These are phyloP conservation scores for Metschnikowia bowlesiae DNA, from an alignment of 805 yeast genomes.

Conservation along the genomic window DNA sequence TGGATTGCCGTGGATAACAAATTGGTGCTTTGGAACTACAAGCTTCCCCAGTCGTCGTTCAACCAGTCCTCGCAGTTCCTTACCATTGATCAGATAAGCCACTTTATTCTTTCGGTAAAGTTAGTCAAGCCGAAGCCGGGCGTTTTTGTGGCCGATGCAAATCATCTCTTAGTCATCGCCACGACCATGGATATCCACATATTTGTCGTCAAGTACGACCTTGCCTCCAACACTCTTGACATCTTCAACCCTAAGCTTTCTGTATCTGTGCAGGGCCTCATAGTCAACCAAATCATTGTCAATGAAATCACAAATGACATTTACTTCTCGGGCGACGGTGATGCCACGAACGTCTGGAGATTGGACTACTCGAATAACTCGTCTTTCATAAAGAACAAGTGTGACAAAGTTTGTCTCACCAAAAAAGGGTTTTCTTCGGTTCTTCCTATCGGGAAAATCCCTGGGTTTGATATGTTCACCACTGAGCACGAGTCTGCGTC, in stretches of 20 bases:
- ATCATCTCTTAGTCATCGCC: conserved; percentile 66
- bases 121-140: conserved; percentile 78
- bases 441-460: conserved; percentile 31
- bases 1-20: conserved; percentile 86
- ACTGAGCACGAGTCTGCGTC: conserved; percentile 20
- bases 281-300: conserved; percentile 57
- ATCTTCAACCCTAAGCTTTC: conserved; percentile 79
- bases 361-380: conserved; percentile 76
- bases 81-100: conserved; percentile 76
- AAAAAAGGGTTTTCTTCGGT: conserved; percentile 47
- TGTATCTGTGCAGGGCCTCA: conserved; percentile 74
- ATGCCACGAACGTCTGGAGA: conserved; percentile 82
- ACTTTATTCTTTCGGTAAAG: conserved; percentile 70
- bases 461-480: conserved; percentile 30
- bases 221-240: conserved; percentile 46
- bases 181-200: conserved; percentile 78
- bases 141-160: conserved; percentile 75
- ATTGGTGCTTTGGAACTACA: conserved; percentile 80
- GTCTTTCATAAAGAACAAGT: conserved; percentile 81
- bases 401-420: conserved; percentile 80
- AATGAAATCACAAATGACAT: conserved; percentile 69
- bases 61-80: conserved; percentile 52
- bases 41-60: conserved; percentile 47
- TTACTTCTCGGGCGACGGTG: conserved; percentile 77
- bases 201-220: conserved; percentile 60